Percentiles rank a stretch among this genome's conserved stretches.
phyloP scores from a whole-genome alignment of 768 basidiomycete species.

The Lactifluus hygrophoroides region DNA sequence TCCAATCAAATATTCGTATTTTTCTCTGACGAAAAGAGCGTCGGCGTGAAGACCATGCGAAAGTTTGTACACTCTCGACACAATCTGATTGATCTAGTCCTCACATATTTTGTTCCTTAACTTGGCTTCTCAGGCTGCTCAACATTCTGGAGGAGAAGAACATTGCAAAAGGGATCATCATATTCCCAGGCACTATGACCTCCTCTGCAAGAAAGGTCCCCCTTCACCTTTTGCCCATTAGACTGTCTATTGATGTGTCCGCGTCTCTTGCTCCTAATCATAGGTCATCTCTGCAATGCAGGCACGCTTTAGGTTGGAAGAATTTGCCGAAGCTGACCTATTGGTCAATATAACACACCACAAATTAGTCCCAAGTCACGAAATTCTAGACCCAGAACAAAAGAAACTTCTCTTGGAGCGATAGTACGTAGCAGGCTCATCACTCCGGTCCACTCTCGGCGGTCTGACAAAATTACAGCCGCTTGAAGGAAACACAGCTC shows the following conservation, averaged over 20 bases:
- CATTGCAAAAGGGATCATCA: conserved; percentile 86
- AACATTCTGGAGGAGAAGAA: conserved; percentile 85
- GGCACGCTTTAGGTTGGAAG: conserved; percentile 79
- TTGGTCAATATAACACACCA: conserved; percentile 98
- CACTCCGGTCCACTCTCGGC: conserved; percentile 9
- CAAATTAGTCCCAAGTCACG: conserved; percentile 87
- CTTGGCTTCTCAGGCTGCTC: conserved; percentile 54
- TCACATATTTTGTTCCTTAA: background rate
- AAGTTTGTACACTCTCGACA: conserved; percentile 49
- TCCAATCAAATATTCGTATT: conserved; percentile 85
- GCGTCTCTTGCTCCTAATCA: background rate
- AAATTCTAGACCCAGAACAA: conserved; percentile 76
- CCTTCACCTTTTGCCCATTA: background rate
- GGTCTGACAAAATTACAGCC: conserved; percentile 41
- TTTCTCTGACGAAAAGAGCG: conserved; percentile 92
- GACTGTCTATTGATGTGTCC: background rate
- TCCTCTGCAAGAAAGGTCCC: conserved; percentile 89
- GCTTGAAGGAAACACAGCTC: conserved; percentile 94
- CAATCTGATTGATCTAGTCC: background rate
- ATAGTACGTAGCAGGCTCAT: conserved; percentile 61
- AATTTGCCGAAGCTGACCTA: conserved; percentile 93
- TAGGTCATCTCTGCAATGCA: conserved; percentile 93
- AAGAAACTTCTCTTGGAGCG: conserved; percentile 80
- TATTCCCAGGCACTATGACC: conserved; percentile 95
- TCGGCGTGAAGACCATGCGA: conserved; percentile 96